Base-by-base conservation (phyloP, 768 basidiomycete genomes). In the Suillus cothurnatus region DNA sequence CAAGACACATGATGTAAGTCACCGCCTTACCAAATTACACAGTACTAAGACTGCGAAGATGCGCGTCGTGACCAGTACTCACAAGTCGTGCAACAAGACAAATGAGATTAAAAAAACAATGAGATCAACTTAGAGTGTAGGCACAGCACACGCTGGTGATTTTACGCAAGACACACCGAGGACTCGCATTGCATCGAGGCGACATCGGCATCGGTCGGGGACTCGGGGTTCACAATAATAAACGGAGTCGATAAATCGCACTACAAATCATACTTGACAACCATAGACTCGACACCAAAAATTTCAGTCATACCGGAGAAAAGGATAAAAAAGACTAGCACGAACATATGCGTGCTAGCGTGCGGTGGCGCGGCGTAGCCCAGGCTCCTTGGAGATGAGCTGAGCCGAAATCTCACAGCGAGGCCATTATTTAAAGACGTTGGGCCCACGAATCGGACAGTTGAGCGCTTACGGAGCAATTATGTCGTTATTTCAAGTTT, bases 391-490 rank as follows among this genome's bases (percentile, higher is more conserved):
- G 41, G 39, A 41, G 38, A 58, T 15, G 23, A 28, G n/a, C 7
- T 59, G 58, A 59, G 58, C 28, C 9, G 26, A 28, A 8, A 41
- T 41, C 26, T 59, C 58, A 41, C 58, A 41, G 39, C 57, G 57
- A 41, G 39, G 38, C 58, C 19, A 41, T 59, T 59, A 39, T 59
- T 41, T 59, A 41, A 59, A 41, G 28, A 59, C 38, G 9, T n/a
- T 56, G 6, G 38, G 17, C 36, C 26, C 56, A 57, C 36, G 12
- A 41, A 59, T 41, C 58, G 14, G 6, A 41, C 58, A 31, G 58
- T 59, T 21, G 26, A 41, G 26, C 58, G 58, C 58, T 59, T 59
- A 28, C 58, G 26, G 12, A 28, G 28, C 38, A 59, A 59, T 31
- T 59, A 59, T 59, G 31, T 31, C 39, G 39, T 31, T 21, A 28